Percentiles rank a stretch among this genome's conserved stretches.
These are phyloP conservation scores for Terana coerulea DNA, from an alignment of 768 basidiomycete species.

Conservation along the genomic window DNA sequence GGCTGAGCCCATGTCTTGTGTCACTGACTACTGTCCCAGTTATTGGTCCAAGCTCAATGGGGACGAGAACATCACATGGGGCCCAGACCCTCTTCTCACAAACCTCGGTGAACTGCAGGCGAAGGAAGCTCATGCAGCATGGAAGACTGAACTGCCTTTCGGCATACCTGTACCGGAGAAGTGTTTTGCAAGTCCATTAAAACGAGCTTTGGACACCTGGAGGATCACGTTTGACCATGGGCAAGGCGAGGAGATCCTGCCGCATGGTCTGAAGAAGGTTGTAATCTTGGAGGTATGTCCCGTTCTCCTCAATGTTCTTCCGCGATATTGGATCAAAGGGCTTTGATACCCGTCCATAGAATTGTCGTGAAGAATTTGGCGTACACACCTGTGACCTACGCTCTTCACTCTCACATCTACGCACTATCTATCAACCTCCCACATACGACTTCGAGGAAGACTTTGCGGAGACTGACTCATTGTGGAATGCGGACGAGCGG, in stretches of 20 bases:
- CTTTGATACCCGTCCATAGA: constrained; percentile 35
- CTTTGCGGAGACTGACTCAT: constrained; percentile 58
- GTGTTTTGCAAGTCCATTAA: constrained; percentile 61
- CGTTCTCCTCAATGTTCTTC: not conserved
- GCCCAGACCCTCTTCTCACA: constrained; percentile 70
- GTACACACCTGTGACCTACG: constrained; percentile 73
- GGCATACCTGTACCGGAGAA: constrained; percentile 49
- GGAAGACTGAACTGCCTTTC: constrained; percentile 36
- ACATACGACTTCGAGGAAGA: constrained; percentile 50
- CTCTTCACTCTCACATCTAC: constrained; percentile 45
- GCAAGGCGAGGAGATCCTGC: constrained; percentile 10
- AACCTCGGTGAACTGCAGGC: constrained; percentile 56
- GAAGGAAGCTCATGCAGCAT: constrained; percentile 35
- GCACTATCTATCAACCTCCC: constrained; percentile 39
- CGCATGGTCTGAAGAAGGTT: constrained; percentile 25
- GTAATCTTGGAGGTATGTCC: constrained; percentile 52
- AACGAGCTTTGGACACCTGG: constrained; percentile 56
- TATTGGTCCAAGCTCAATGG: constrained; percentile 62
- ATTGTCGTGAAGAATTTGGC: constrained; percentile 63
- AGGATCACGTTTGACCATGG: constrained; percentile 45
- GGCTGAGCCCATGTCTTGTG: not conserved
- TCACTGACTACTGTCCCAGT: constrained; percentile 28
- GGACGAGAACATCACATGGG: constrained; percentile 68
- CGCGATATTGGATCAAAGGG: not conserved
- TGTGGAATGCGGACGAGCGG: constrained; percentile 53